Conservation (phyloP, 1,284 basidiomycete genomes). For the Trametes versicolor region DNA sequence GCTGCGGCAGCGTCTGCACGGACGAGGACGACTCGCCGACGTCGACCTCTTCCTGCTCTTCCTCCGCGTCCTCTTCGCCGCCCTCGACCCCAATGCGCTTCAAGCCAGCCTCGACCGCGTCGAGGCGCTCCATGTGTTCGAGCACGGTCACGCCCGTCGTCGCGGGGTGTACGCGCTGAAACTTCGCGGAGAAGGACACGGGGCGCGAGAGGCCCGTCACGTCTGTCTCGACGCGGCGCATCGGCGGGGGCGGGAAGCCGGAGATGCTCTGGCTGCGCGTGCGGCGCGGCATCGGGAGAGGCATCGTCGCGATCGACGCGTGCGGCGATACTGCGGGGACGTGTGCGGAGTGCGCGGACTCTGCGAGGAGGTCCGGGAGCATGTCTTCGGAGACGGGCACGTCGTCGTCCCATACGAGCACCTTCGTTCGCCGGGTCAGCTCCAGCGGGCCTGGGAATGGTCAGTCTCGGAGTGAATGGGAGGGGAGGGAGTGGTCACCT, state of each 20-base stretch:
- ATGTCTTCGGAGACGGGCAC: slow-evolving; percentile 77
- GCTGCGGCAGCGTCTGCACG: slow-evolving; percentile 1
- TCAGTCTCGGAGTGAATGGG: slow-evolving; percentile 31
- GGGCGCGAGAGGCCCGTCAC: slow-evolving; percentile 62
- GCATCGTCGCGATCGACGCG: slow-evolving; percentile 69
- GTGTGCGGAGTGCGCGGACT: slow-evolving; percentile 46
- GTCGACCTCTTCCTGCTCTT: slow-evolving; percentile 61
- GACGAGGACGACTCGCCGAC: slow-evolving; percentile 38
- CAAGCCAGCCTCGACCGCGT: slow-evolving; percentile 81
- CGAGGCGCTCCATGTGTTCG: slow-evolving; percentile 83
- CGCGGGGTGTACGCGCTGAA: slow-evolving; percentile 80
- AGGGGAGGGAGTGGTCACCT: slow-evolving; percentile 48
- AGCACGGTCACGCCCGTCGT: slow-evolving; percentile 84
- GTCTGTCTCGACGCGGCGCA: slow-evolving; percentile 70
- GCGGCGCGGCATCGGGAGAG: slow-evolving; percentile 55
- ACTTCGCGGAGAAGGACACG: slow-evolving; percentile 82
- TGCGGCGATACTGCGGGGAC: slow-evolving; percentile 56
- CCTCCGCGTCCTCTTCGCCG: slow-evolving; percentile 57
- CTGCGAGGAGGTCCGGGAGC: slow-evolving; percentile 49
- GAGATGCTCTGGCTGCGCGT: slow-evolving; percentile 67
- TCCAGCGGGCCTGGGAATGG: slow-evolving; percentile 76
- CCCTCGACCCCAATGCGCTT: slow-evolving; percentile 72
- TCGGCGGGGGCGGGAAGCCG: slow-evolving; percentile 76
- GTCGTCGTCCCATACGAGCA: slow-evolving; percentile 87
- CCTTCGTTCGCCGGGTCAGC: slow-evolving; percentile 80